Percentiles rank a stretch among this genome's conserved stretches.
Conservation (phyloP, 192 early-diverging fungal species). For the Globomyces pollinis-pini region DNA sequence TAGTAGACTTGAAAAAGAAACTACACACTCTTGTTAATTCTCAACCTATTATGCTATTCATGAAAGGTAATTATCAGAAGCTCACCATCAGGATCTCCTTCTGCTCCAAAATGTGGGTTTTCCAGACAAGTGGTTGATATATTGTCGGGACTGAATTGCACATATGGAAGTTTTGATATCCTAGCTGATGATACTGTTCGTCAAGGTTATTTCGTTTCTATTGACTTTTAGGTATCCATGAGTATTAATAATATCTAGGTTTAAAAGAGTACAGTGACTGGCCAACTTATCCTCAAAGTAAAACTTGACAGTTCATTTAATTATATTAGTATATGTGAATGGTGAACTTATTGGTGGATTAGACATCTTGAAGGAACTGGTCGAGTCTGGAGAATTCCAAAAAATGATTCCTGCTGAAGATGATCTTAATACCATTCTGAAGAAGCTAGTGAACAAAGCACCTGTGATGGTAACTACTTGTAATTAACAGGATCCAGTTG, state of each 20-base stretch:
- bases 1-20: constrained; percentile 21
- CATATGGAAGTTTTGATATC: constrained; percentile 89
- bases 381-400: constrained; percentile 46
- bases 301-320: constrained; percentile 14
- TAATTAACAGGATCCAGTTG: constrained; percentile 37
- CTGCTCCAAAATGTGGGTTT: constrained; percentile 89
- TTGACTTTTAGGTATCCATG: constrained; percentile 28
- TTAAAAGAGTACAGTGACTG: constrained; percentile 85
- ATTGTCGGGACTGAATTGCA: constrained; percentile 63
- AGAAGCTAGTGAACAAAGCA: constrained; percentile 32
- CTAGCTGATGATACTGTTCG: constrained; percentile 86
- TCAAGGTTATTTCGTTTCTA: no score
- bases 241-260: constrained; percentile 15
- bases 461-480: constrained; percentile 42
- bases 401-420: constrained; percentile 35
- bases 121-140: constrained; percentile 72
- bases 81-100: no score
- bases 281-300: constrained; percentile 86
- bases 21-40: constrained; percentile 31
- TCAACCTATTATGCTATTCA: constrained; percentile 84
- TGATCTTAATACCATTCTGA: constrained; percentile 31
- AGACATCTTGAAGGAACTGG: constrained; percentile 54
- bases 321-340: constrained; percentile 46
- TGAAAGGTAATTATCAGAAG: no score
- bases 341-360: constrained; percentile 51